Evolutionary conservation across 345 rosid genomes (phyloP).

Genomic region (Rhodamnia argentea): DNA sequence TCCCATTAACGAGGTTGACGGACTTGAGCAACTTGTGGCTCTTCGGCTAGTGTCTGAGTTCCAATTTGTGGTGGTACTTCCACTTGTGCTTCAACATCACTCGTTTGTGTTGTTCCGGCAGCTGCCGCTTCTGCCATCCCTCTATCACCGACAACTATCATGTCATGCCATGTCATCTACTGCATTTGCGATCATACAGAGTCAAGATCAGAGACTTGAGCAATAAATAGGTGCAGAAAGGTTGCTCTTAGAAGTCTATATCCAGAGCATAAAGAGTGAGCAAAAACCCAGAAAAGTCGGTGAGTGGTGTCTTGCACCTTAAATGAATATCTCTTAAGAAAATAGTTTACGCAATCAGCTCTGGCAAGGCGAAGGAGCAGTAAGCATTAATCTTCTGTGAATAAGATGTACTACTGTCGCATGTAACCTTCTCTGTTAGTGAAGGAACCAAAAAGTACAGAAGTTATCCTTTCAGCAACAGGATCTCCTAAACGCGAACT

Average conservation of each 20-base stretch:
- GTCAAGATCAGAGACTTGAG: neutral
- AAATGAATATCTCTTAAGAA: neutral
- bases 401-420: neutral
- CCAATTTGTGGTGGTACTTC: neutral
- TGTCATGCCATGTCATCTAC: constrained; percentile 9
- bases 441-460: neutral
- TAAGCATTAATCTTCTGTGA: neutral
- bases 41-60: neutral
- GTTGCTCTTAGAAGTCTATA: neutral
- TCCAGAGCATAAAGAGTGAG: neutral
- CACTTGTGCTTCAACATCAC: neutral
- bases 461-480: neutral
- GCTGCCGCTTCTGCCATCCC: neutral
- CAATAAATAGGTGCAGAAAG: neutral
- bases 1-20: constrained; percentile 32
- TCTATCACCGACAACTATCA: constrained; percentile 7
- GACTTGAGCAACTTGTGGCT: neutral
- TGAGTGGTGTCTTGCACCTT: neutral
- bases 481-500: neutral
- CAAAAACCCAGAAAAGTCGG: neutral
- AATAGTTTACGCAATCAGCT: neutral
- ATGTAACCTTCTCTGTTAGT: neutral
- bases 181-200: constrained; percentile 2
- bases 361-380: neutral
- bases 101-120: neutral